Base-by-base conservation (phyloP, 2,329 filamentous ascomycete species). In the Venturiaceae sp. region DNA sequence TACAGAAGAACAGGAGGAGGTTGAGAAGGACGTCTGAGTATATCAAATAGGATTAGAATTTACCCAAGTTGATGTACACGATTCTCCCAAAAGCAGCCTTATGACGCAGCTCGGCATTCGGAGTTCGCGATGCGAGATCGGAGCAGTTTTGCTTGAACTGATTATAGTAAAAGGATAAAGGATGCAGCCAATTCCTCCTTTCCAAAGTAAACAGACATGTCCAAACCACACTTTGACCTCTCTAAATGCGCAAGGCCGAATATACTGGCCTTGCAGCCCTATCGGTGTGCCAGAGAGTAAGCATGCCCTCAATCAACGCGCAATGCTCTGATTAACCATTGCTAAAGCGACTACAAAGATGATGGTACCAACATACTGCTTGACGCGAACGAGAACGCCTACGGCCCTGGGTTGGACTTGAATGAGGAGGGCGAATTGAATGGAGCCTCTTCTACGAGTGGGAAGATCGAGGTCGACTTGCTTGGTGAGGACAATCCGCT, bases 321-420 rank as follows among this genome's bases (percentile, higher is more conserved):
- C 41, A 13, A 34, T 28, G 47, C 21, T 46, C 16, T 14, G 39
- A 26, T 33, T 53, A 16, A 39, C 58, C n/a, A 55, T 69, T 59
- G 28, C 34, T 63, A 41, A 59, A 95, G 90, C 77, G 94, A 99
- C 81, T 97, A 99, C 82, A 96, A 99, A 77, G 92, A 99, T 72
- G 88, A 99, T 70, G 94, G 94, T 65, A 92, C 85, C 60, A 97
- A 97, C 69, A 85, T 97, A 67, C 86, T 99, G 56, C 87, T 99
- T 64, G 94, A 99, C 71, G 94, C 94, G 66, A 99, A 99, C 68
- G 94, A 99, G 76, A 99, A 99, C 69, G 91, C 94, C 60, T 96
- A 87, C 67, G 94, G 94, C 0, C 92, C 94, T 0, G 87, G 89
- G 1, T 76, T 96, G 53, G 75, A 79, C 2, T 65, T 85, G 53